These are phyloP conservation scores for Pseudogymnoascus sp. DNA, from an alignment of 2,329 filamentous ascomycete genomes.

Conservation along the genomic window DNA sequence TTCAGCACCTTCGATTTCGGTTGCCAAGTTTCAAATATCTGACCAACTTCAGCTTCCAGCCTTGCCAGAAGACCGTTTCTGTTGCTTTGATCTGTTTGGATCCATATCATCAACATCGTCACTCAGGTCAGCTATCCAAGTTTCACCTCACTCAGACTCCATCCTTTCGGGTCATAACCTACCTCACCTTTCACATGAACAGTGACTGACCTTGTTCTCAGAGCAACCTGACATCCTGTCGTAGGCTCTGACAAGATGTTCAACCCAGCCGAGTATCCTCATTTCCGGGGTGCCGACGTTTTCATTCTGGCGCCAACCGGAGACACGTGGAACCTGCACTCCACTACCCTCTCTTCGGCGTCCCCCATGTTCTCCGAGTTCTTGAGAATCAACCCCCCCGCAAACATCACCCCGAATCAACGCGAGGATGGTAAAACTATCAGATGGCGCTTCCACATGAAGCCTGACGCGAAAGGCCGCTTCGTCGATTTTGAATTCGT, in stretches of 20 bases:
- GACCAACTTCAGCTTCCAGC: not conserved
- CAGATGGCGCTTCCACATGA: conserved; percentile 21
- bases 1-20: not conserved
- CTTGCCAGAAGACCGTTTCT: not conserved
- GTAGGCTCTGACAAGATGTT: not conserved
- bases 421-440: conserved; percentile 14
- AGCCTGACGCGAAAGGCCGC: conserved; percentile 14
- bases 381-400: conserved; percentile 12
- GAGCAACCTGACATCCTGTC: not conserved
- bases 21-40: not conserved
- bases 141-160: not conserved
- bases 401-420: conserved; percentile 15
- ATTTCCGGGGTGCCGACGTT: conserved; percentile 22
- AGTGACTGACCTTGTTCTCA: not conserved
- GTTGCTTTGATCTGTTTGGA: not conserved
- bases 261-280: conserved; percentile 8
- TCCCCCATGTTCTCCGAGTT: conserved; percentile 15
- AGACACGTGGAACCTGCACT: conserved; percentile 22
- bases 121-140: not conserved
- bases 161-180: not conserved
- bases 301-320: conserved; percentile 21
- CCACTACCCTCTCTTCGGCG: conserved; percentile 16
- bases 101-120: not conserved
- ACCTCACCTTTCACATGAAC: not conserved
- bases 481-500: conserved; percentile 20